A percentile compares a stretch with the other conserved stretches of the same genome.
Conservation (phyloP, 106 monocot species). For the Dendrobium nobile region DNA sequence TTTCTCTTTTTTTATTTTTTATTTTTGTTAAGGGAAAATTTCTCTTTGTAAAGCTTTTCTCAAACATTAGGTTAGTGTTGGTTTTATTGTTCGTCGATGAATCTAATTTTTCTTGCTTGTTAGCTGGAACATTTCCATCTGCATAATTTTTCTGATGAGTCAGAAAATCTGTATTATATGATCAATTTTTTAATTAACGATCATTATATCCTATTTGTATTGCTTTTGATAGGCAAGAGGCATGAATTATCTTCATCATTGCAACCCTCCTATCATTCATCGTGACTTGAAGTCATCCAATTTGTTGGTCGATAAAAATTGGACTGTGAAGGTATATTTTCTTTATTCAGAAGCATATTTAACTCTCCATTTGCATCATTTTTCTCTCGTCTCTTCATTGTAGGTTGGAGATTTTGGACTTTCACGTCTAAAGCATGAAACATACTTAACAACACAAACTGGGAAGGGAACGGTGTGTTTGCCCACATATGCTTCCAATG, state of each 20-base stretch:
- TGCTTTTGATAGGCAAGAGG: slow-evolving; percentile 62
- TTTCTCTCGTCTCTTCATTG: slow-evolving; percentile 1
- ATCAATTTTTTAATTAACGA: not conserved
- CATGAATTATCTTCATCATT: slow-evolving; percentile 99
- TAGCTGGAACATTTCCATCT: too few species aligned
- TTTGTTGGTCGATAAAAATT: slow-evolving; percentile 96
- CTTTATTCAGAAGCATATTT: not conserved
- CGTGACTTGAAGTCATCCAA: slow-evolving; percentile 99
- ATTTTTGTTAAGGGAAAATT: too few species aligned
- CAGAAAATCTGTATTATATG: too few species aligned
- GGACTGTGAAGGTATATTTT: slow-evolving; percentile 90
- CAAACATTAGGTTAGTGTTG: too few species aligned
- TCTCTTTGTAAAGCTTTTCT: too few species aligned
- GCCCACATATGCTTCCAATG: not conserved
- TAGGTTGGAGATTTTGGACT: slow-evolving; percentile 99
- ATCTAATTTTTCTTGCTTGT: too few species aligned
- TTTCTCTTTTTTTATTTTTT: too few species aligned
- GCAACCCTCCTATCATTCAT: slow-evolving; percentile 87
- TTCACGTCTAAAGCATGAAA: slow-evolving; percentile 85
- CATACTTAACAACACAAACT: slow-evolving; percentile 74
- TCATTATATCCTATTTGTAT: not conserved
- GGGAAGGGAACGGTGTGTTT: slow-evolving; percentile 85
- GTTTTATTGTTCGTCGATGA: too few species aligned
- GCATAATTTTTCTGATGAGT: too few species aligned
- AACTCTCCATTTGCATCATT: not conserved